Conservation (phyloP, 2,329 filamentous ascomycete genomes). For the Zymoseptoria ardabiliae region DNA sequence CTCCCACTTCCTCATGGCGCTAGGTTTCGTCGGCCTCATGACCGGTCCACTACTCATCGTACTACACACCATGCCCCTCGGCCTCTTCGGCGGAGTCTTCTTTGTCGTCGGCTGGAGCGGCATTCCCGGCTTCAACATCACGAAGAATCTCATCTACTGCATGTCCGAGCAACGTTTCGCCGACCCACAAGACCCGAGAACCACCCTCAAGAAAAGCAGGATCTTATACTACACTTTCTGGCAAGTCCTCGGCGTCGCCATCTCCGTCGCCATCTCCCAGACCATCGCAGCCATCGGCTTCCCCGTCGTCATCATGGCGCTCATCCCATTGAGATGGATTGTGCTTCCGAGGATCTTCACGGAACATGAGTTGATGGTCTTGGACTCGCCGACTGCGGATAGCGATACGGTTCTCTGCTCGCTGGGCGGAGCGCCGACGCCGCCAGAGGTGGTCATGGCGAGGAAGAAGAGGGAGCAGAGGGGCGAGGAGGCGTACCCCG, state of each 20-base stretch:
- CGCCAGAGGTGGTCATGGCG: conserved; percentile 30
- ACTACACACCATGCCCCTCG: conserved; percentile 48
- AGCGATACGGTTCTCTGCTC: conserved; percentile 48
- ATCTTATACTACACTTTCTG: conserved; percentile 46
- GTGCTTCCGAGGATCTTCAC: conserved; percentile 47
- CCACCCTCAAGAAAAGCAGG: conserved; percentile 37
- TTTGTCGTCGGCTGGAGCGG: conserved; percentile 50
- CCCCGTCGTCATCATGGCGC: conserved; percentile 49
- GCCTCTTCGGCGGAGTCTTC: conserved; percentile 50
- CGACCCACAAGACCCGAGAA: conserved; percentile 42
- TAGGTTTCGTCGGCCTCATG: conserved; percentile 50
- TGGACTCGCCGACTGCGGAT: conserved; percentile 50
- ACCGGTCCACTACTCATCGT: conserved; percentile 48
- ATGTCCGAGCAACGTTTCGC: conserved; percentile 42
- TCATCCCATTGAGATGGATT: conserved; percentile 49
- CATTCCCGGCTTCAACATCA: conserved; percentile 48
- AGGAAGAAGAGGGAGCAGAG: conserved; percentile 16
- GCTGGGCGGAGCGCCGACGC: conserved; percentile 42
- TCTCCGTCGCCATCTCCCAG: conserved; percentile 52
- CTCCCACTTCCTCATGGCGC: conserved; percentile 49
- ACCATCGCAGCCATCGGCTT: conserved; percentile 55
- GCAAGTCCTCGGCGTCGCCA: conserved; percentile 46
- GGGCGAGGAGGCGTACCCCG: conserved; percentile 20
- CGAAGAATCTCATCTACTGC: conserved; percentile 45
- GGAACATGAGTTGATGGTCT: conserved; percentile 39